Conservation (phyloP, 441 rosid species). For the Corymbia calophylla region DNA sequence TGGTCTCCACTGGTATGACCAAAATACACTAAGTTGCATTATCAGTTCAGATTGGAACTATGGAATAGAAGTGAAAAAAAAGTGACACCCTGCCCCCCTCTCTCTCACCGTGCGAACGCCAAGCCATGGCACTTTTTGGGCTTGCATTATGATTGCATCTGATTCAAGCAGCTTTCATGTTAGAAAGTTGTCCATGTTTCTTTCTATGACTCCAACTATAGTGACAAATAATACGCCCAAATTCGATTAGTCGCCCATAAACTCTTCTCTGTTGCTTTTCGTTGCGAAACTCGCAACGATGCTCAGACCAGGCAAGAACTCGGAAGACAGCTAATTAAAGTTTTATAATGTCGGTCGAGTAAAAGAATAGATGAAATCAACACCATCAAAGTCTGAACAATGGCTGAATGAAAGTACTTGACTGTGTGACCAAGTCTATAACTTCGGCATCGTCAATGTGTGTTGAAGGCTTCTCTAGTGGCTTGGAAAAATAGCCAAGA, state of each 20-base stretch:
- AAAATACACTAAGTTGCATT: too few species aligned
- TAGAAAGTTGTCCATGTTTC: background rate
- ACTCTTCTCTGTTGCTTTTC: background rate
- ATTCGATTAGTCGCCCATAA: background rate
- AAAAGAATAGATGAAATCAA: background rate
- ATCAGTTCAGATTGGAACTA: background rate
- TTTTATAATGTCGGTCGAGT: background rate
- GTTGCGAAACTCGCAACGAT: background rate
- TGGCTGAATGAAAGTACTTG: background rate
- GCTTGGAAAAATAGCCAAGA: background rate
- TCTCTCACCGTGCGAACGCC: background rate
- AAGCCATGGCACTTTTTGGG: background rate
- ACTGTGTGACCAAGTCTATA: background rate
- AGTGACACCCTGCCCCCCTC: background rate
- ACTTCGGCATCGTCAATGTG: background rate
- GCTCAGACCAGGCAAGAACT: background rate
- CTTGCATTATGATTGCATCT: background rate
- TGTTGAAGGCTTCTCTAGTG: background rate
- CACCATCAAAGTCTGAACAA: background rate
- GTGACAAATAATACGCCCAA: background rate
- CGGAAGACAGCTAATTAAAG: background rate
- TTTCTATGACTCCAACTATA: background rate
- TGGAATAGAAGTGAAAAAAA: background rate
- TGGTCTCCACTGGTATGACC: background rate
- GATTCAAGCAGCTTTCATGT: background rate